These are phyloP conservation scores for Earliella scabrosa DNA, from an alignment of 1,284 basidiomycete species.

Conservation along the genomic window DNA sequence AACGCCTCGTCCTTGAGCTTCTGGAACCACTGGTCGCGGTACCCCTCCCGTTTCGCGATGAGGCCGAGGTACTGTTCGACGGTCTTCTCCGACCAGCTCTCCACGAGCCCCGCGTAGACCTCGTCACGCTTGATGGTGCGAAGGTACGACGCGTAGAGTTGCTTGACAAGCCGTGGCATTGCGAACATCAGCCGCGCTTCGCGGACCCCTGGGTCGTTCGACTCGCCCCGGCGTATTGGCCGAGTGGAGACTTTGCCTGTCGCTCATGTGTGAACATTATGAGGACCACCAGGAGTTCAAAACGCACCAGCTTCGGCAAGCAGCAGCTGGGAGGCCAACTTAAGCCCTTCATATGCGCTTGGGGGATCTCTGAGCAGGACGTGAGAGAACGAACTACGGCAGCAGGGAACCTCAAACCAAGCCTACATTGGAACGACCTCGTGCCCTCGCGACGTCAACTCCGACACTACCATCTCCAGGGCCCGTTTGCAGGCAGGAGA, in stretches of 20 bases:
- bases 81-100: conserved; percentile 46
- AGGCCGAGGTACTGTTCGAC: conserved; percentile 63
- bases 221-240: conserved; percentile 45
- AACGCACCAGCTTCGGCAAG: conserved; percentile 42
- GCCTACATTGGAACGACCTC: conserved; percentile 52
- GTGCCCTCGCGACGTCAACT: conserved; percentile 52
- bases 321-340: conserved; percentile 42
- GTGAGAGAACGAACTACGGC: background rate
- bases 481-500: conserved; percentile 67
- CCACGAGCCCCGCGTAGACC: conserved; percentile 45
- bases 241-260: conserved; percentile 31
- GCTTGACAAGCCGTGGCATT: conserved; percentile 45
- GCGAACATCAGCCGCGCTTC: conserved; percentile 35
- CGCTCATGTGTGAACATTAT: background rate
- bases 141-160: conserved; percentile 44
- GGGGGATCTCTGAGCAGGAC: conserved; percentile 37
- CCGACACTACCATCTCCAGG: conserved; percentile 51
- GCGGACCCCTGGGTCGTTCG: conserved; percentile 50
- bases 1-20: conserved; percentile 38
- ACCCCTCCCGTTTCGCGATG: conserved; percentile 57
- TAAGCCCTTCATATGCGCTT: conserved; percentile 41
- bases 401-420: no score
- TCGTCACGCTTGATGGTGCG: conserved; percentile 33
- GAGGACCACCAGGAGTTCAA: no score
- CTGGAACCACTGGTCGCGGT: conserved; percentile 43